Conservation (phyloP, 192 early-diverging fungal species). For the Gamsiella multidivaricata region DNA sequence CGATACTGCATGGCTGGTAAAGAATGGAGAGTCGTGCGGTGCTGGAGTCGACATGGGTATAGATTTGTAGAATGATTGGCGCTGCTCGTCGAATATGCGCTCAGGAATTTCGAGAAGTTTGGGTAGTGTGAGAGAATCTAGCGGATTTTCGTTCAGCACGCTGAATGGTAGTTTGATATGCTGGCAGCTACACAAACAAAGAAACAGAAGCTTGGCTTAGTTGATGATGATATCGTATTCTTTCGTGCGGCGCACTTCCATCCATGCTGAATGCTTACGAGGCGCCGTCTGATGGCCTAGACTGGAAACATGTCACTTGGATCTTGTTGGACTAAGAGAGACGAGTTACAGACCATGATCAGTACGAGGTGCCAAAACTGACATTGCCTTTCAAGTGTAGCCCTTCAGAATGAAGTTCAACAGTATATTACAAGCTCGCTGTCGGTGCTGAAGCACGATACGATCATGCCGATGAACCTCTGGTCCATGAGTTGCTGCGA, state of each 20-base stretch:
- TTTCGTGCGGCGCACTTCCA: neutral
- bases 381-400: too few relatives aligned
- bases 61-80: slow-evolving; percentile 52
- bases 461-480: slow-evolving; percentile 63
- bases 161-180: slow-evolving; percentile 49
- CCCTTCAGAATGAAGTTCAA: too few relatives aligned
- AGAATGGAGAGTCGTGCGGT: too few relatives aligned
- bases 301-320: slow-evolving; percentile 62
- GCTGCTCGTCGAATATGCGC: slow-evolving; percentile 59
- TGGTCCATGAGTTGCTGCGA: slow-evolving; percentile 63
- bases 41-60: slow-evolving; percentile 28
- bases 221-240: neutral
- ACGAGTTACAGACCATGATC: too few relatives aligned
- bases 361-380: too few relatives aligned
- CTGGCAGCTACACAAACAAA: slow-evolving; percentile 11
- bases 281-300: slow-evolving; percentile 14
- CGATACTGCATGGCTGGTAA: too few relatives aligned
- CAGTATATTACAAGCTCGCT: slow-evolving; percentile 55
- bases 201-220: too few relatives aligned
- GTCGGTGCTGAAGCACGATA: slow-evolving; percentile 61
- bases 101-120: slow-evolving; percentile 49
- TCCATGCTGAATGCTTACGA: slow-evolving; percentile 9
- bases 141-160: slow-evolving; percentile 43
- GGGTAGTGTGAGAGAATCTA: slow-evolving; percentile 45
- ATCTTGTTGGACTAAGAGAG: slow-evolving; percentile 58